A percentile compares a stretch with the other conserved stretches of the same genome.
These are phyloP conservation scores for Entamoeba moshkovskii DNA, from an alignment of 208 protist genomes.

Conservation along the genomic window DNA sequence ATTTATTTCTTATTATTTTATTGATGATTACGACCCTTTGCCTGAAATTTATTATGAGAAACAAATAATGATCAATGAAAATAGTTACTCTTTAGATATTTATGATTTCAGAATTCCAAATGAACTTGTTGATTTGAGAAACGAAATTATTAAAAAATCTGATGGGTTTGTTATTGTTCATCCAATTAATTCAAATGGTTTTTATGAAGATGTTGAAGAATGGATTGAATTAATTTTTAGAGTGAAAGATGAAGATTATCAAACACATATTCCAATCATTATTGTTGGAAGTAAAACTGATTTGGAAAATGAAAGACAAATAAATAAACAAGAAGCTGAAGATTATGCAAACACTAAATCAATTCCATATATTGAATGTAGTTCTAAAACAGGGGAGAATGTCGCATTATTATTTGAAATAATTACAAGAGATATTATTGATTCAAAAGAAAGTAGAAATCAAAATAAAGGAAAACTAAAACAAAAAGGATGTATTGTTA, in stretches of 20 bases:
- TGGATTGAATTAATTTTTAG: constrained; percentile 55
- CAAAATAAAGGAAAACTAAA: too few relatives aligned
- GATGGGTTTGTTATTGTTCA: neutral
- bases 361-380: neutral
- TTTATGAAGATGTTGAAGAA: constrained; percentile 49
- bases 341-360: neutral
- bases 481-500: too few relatives aligned
- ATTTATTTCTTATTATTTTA: neutral
- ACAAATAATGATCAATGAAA: neutral
- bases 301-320: neutral
- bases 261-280: neutral
- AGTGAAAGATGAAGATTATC: constrained; percentile 40
- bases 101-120: neutral
- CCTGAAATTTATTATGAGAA: neutral
- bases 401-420: constrained; percentile 35
- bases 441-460: too few relatives aligned
- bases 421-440: neutral
- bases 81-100: neutral
- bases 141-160: neutral
- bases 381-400: constrained; percentile 25
- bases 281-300: neutral
- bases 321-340: neutral
- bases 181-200: constrained; percentile 36
- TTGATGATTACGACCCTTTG: neutral
- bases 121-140: neutral